Evolutionary conservation across 352 stramenopile species (phyloP).

Genomic region (Phytophthora cryptogea): DNA sequence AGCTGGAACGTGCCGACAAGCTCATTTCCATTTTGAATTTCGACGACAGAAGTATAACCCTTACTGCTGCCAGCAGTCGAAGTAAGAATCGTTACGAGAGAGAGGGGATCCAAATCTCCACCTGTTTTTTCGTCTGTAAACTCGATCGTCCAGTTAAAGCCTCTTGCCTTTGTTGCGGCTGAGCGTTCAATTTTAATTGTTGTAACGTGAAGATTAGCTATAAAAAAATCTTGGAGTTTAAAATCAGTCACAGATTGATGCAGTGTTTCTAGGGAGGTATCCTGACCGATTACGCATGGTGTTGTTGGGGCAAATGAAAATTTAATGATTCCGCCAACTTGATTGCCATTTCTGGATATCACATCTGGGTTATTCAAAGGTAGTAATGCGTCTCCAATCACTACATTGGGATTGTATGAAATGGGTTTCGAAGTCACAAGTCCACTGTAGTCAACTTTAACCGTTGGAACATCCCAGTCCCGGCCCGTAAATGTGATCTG

Average conservation of each 20-base stretch:
- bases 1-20: slow-evolving; percentile 93
- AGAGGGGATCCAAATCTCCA: slow-evolving; percentile 72
- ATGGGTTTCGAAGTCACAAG: slow-evolving; percentile 29
- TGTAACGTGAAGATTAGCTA: slow-evolving; percentile 46
- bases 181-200: slow-evolving; percentile 63
- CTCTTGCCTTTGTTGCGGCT: slow-evolving; percentile 58
- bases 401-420: slow-evolving; percentile 22
- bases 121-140: slow-evolving; percentile 67
- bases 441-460: slow-evolving; percentile 36
- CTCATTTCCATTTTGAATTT: slow-evolving; percentile 87
- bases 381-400: slow-evolving; percentile 49
- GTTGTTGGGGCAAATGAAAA: slow-evolving; percentile 46
- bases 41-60: slow-evolving; percentile 40
- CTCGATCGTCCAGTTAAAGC: slow-evolving; percentile 84
- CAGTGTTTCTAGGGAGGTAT: slow-evolving; percentile 42
- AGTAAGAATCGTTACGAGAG: slow-evolving; percentile 11
- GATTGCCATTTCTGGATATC: slow-evolving; percentile 88
- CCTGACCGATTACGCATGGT: slow-evolving; percentile 43
- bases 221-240: slow-evolving; percentile 47
- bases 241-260: slow-evolving; percentile 39
- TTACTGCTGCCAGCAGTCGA: slow-evolving; percentile 17
- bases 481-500: slow-evolving; percentile 91
- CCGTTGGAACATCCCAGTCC: slow-evolving; percentile 86
- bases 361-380: slow-evolving; percentile 51
- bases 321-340: slow-evolving; percentile 87